Conservation (phyloP, 2,329 filamentous ascomycete genomes). For the Sclerotinia minor region DNA sequence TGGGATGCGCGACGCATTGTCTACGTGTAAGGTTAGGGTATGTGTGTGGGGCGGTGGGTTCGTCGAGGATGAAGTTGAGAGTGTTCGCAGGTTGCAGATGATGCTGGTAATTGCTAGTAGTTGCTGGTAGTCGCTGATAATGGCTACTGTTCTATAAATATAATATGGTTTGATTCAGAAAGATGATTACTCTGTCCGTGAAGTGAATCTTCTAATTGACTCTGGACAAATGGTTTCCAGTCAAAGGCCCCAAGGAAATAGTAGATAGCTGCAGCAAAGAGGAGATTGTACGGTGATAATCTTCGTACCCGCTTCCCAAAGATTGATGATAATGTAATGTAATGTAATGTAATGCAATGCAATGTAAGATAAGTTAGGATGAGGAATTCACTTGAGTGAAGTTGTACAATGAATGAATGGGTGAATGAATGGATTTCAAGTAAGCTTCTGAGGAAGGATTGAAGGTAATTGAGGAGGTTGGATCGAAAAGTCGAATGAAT, state of each 20-base stretch:
- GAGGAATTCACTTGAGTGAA: neutral
- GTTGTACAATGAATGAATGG: neutral
- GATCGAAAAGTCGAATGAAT: neutral
- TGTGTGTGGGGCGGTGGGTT: conserved; percentile 21
- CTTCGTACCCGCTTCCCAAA: conserved; percentile 4
- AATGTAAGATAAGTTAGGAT: neutral
- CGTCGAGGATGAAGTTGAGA: conserved; percentile 15
- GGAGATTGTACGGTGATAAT: neutral
- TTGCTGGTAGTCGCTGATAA: neutral
- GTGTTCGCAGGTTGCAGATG: conserved; percentile 18
- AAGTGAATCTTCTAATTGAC: neutral
- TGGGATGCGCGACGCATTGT: conserved; percentile 41
- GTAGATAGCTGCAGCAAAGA: neutral
- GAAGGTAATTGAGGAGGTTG: conserved; percentile 19
- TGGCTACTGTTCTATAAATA: neutral
- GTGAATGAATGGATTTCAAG: neutral
- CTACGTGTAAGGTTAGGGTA: conserved; percentile 15
- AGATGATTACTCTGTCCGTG: neutral
- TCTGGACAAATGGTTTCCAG: neutral
- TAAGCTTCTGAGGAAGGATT: neutral
- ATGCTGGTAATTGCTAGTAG: conserved; percentile 15
- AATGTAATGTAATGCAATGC: neutral
- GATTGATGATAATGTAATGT: conserved; percentile 9
- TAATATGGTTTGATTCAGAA: neutral
- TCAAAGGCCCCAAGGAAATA: neutral